A percentile compares a stretch with the other conserved stretches of the same genome.
phyloP scores from a whole-genome alignment of 2,329 filamentous ascomycete genomes.

The Exophiala sideris region DNA sequence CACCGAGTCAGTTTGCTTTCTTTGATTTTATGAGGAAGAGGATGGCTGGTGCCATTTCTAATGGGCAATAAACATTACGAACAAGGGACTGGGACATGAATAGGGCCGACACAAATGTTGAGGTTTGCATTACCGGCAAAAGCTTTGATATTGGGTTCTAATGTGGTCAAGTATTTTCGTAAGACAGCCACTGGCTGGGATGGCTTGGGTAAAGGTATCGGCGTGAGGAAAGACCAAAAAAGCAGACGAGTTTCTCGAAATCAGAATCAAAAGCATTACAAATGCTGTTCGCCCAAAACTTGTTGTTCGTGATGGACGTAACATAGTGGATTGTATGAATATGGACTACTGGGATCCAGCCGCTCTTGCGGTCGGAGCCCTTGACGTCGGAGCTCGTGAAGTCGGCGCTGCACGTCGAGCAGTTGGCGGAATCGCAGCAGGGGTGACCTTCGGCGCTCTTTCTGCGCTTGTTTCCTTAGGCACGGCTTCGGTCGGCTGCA shows the following conservation, averaged over 20 bases:
- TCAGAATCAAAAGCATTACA: not conserved
- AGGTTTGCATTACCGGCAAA: not conserved
- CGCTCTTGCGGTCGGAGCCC: no score
- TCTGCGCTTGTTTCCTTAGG: no score
- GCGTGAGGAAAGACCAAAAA: not conserved
- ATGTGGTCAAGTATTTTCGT: not conserved
- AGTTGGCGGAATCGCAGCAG: not conserved
- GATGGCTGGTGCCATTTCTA: constrained; percentile 13
- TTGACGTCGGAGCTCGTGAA: constrained; percentile 6
- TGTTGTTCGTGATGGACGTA: no score
- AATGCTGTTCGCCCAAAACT: no score
- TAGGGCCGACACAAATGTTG: not conserved
- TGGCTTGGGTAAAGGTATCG: not conserved
- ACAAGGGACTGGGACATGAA: not conserved
- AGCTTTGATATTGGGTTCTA: not conserved
- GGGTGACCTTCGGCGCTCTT: no score
- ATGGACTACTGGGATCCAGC: no score
- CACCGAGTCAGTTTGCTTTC: constrained; percentile 94
- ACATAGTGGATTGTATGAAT: no score
- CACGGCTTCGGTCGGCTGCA: no score
- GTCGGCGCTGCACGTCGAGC: constrained; percentile 1
- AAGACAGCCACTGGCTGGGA: not conserved
- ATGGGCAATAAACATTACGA: constrained; percentile 8
- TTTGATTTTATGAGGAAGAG: constrained; percentile 67
- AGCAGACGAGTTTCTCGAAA: not conserved